Base-by-base conservation (phyloP, 768 basidiomycete species). In the Boletales sp. region DNA sequence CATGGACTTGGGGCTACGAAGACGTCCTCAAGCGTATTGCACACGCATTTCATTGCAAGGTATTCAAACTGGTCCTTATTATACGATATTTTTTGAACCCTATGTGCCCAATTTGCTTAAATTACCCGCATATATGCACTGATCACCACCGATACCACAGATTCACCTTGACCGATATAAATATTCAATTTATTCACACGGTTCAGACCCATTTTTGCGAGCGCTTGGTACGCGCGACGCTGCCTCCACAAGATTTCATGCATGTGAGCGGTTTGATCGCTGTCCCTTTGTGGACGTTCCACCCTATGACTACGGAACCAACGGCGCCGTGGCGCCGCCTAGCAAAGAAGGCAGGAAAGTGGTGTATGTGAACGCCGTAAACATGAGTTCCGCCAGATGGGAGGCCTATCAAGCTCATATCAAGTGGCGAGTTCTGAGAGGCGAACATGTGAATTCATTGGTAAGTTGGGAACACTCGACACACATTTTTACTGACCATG, bases 1-100 rank as follows among this genome's bases (percentile, higher is more conserved):
- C 81, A 0, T 99, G 95, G 95, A 95, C 94, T 0, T 94, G 89
- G 86, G 95, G 95, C 1, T 97, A 96, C 64, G 95, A 99, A 67
- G 90, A 94, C 49, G 71, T 94, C 13, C 72, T 96, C 28, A 90
- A 91, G 59, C 88, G 77, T 0, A 71, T 97, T 8, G 78, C 87
- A 3, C 69, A 74, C 3, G 72, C 74, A 1, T 97, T 95, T 59
- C 74, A 79, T 32, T 71, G 76, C 46, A 75, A 79, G 70, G 89
- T 87, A 56, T 13, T 18, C 10, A 19, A 37, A n/a, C 34, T 35
- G 11, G 34, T 15, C 36, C 17, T 13, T 12, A 34, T 17, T 17
- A 18, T 30, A 13, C 10, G 25, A 28, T 28, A 28, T 7, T 7
- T 28, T 28, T 28, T 28, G 5, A 28, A 6, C 25, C 5, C 6